These are phyloP conservation scores for Botrytis pseudocinerea DNA, from an alignment of 2,329 filamentous ascomycete species.

Conservation along the genomic window DNA sequence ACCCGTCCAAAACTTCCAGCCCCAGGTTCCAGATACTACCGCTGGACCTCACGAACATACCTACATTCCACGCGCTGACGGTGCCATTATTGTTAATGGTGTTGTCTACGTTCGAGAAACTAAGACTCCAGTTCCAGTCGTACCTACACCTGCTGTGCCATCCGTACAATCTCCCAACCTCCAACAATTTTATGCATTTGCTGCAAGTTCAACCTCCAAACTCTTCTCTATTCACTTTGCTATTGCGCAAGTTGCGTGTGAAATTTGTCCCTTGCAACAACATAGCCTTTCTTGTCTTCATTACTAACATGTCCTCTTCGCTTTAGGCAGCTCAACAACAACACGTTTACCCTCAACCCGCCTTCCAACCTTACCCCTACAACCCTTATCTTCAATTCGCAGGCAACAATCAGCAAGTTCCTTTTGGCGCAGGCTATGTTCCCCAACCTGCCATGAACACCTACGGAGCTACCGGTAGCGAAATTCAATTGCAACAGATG, in stretches of 20 bases:
- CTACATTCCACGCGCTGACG: slow-evolving; percentile 51
- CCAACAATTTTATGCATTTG: background rate
- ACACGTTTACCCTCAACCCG: background rate
- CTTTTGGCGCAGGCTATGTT: slow-evolving; percentile 25
- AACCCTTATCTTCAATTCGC: slow-evolving; percentile 2
- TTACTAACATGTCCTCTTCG: background rate
- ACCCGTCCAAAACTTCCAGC: slow-evolving; percentile 55
- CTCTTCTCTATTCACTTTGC: background rate
- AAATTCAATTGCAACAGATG: slow-evolving; percentile 36
- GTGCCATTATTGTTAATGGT: slow-evolving; percentile 32
- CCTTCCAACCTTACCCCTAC: slow-evolving; percentile 14
- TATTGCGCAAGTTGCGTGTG: background rate
- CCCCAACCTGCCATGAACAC: slow-evolving; percentile 28
- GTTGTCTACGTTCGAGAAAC: slow-evolving; percentile 29
- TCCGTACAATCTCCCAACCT: background rate
- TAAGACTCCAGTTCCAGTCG: background rate
- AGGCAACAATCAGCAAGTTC: slow-evolving; percentile 19
- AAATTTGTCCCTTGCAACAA: background rate
- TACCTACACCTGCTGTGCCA: slow-evolving; percentile 11
- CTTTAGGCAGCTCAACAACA: slow-evolving; percentile 6
- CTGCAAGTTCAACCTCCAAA: slow-evolving; percentile 1
- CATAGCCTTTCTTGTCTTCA: background rate
- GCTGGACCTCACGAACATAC: slow-evolving; percentile 56
- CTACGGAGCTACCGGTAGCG: slow-evolving; percentile 30
- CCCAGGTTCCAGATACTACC: slow-evolving; percentile 58